phyloP scores from a whole-genome alignment of 225 moss, liverwort and hornwort genomes.

The Bryoerythrophyllum caledonicum region DNA sequence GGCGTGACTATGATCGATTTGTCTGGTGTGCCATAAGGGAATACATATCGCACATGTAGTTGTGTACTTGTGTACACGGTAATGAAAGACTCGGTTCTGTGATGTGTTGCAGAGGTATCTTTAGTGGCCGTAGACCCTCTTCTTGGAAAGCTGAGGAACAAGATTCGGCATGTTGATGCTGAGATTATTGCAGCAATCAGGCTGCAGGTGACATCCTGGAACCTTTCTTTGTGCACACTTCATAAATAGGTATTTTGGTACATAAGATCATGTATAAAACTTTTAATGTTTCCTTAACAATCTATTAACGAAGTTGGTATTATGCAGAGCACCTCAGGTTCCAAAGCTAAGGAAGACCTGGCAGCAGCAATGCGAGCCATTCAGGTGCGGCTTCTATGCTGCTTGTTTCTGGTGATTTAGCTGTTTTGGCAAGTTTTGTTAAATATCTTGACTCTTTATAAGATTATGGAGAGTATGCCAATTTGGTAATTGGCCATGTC shows the following conservation, averaged over 20 bases:
- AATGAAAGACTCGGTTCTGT: constrained; percentile 26
- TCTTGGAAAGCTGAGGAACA: constrained; percentile 88
- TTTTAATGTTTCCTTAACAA: not conserved
- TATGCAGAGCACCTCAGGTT: constrained; percentile 93
- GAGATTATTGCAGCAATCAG: constrained; percentile 94
- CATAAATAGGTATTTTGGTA: constrained; percentile 12
- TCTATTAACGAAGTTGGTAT: constrained; percentile 25
- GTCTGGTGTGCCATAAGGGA: not conserved
- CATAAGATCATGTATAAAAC: not conserved
- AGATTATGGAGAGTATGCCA: not conserved
- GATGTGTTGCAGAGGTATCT: constrained; percentile 76
- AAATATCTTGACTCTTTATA: not conserved
- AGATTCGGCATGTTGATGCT: constrained; percentile 96
- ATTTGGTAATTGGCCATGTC: not conserved
- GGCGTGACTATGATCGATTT: constrained; percentile 13
- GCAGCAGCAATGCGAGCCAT: constrained; percentile 97
- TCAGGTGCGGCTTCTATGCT: constrained; percentile 56
- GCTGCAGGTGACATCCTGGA: constrained; percentile 71
- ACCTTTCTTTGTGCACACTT: constrained; percentile 20
- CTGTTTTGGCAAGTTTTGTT: not conserved
- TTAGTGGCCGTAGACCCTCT: constrained; percentile 95
- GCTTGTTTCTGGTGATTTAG: constrained; percentile 19
- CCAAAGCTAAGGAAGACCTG: constrained; percentile 99
- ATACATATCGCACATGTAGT: not conserved
- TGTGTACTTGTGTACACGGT: constrained; percentile 13